These are phyloP conservation scores for Pythium scleroteichum DNA, from an alignment of 352 stramenopile genomes.

Conservation along the genomic window DNA sequence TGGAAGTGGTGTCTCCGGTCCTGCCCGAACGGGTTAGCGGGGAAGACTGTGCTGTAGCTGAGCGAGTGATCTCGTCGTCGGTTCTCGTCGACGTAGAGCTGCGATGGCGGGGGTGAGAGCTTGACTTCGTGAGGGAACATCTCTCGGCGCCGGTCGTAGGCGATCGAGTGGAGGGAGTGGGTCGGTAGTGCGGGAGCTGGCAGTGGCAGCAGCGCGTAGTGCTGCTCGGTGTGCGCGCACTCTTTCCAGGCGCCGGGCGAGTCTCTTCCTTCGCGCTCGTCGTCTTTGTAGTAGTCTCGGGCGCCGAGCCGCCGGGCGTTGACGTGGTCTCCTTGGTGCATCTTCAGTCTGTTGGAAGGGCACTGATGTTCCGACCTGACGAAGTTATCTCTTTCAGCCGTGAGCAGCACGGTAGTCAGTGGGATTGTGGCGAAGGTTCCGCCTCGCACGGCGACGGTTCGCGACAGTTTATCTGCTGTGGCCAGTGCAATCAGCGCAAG, in stretches of 20 bases:
- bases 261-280: conserved; percentile 9
- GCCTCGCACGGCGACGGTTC: conserved; percentile 3
- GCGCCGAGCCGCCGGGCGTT: conserved; percentile 2
- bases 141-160: conserved; percentile 18
- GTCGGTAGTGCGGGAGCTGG: background rate
- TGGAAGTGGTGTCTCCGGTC: conserved; percentile 15
- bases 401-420: background rate
- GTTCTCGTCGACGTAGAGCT: background rate
- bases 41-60: conserved; percentile 8
- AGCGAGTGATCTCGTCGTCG: conserved; percentile 10
- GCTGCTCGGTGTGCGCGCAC: conserved; percentile 2
- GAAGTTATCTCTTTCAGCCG: background rate
- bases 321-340: conserved; percentile 13
- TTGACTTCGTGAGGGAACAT: conserved; percentile 13
- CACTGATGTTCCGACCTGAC: background rate
- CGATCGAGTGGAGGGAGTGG: conserved; percentile 8
- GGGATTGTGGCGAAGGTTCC: background rate
- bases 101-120: background rate
- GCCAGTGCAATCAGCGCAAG: conserved; percentile 8
- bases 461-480: conserved; percentile 5
- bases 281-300: conserved; percentile 3
- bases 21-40: conserved; percentile 1
- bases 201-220: conserved; percentile 6
- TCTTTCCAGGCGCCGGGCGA: conserved; percentile 16
- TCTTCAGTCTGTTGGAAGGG: background rate